These are phyloP conservation scores for Eragrostis tef DNA, from an alignment of 202 grass and related monocot species.

Conservation along the genomic window DNA sequence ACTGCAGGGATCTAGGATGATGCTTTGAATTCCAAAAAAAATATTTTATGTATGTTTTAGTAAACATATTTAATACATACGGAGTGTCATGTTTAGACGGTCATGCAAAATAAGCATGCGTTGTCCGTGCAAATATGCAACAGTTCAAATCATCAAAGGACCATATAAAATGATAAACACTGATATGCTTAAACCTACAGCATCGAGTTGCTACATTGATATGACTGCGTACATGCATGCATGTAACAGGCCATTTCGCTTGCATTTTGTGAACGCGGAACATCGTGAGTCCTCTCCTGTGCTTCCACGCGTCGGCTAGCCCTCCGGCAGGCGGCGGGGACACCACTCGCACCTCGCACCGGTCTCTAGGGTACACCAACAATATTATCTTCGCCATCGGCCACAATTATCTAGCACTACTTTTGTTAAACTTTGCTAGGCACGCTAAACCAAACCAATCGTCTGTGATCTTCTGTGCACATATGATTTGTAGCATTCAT, in stretches of 20 bases:
- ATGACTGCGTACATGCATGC: conserved; percentile 14
- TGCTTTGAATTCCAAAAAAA: not conserved
- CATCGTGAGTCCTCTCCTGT: not conserved
- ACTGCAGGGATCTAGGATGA: not conserved
- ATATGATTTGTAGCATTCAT: not conserved
- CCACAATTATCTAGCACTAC: conserved; percentile 37
- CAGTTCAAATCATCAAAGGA: not conserved
- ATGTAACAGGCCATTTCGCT: conserved; percentile 2
- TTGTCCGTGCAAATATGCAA: not conserved
- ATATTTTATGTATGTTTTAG: not conserved
- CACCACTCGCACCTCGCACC: conserved; percentile 30
- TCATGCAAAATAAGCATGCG: not conserved
- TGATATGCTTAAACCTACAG: not conserved
- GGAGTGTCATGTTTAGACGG: too few relatives aligned
- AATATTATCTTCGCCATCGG: conserved; percentile 60
- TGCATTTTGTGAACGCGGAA: not conserved
- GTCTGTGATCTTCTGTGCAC: conserved; percentile 34
- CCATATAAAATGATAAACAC: not conserved
- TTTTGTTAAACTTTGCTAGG: conserved; percentile 45
- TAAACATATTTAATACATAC: not conserved
- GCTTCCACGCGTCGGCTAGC: conserved; percentile 49
- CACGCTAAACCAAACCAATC: conserved; percentile 43
- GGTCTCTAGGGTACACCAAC: conserved; percentile 44
- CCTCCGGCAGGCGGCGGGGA: conserved; percentile 49
- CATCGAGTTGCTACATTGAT: not conserved